A percentile compares a stretch with the other conserved stretches of the same genome.
phyloP scores from a whole-genome alignment of 1,139 yeast species.

The Hanseniaspora uvarum region DNA sequence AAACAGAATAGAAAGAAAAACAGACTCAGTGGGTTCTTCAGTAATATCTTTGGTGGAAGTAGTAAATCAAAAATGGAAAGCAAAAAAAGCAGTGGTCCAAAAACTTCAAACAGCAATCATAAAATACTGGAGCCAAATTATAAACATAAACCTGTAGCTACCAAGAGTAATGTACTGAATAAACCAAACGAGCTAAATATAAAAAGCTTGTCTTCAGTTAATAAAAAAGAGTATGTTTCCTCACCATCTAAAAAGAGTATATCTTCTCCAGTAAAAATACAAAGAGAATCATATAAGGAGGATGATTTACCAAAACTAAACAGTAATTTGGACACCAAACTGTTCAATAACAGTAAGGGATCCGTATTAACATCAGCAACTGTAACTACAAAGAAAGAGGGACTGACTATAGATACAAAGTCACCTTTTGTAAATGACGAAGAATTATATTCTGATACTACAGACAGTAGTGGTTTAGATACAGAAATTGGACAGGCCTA shows the following conservation, averaged over 20 bases:
- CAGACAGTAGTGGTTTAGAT: background rate
- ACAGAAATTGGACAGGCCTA: conserved; percentile 10
- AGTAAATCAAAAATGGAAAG: background rate
- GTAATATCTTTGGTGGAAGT: conserved; percentile 4
- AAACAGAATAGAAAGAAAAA: conserved; percentile 16
- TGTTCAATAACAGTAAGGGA: conserved; percentile 5
- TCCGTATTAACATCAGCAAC: background rate
- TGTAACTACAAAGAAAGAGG: background rate
- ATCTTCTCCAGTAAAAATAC: conserved; percentile 13
- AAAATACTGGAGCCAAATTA: background rate
- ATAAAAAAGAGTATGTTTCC: background rate
- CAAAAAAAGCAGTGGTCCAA: background rate
- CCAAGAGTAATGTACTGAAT: background rate
- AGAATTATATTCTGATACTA: background rate
- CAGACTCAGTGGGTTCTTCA: conserved; percentile 20
- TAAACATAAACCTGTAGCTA: background rate
- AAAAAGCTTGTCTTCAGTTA: background rate
- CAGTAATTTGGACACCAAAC: conserved; percentile 7
- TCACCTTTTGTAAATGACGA: conserved; percentile 1
- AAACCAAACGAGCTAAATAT: background rate
- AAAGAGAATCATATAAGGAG: conserved; percentile 9
- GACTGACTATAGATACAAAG: background rate
- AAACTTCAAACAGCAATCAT: background rate
- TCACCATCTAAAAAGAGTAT: conserved; percentile 10
- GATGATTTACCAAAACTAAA: conserved; percentile 10